Base-by-base conservation (phyloP, 2,329 filamentous ascomycete species). In the Plectosphaerella cucumerina region DNA sequence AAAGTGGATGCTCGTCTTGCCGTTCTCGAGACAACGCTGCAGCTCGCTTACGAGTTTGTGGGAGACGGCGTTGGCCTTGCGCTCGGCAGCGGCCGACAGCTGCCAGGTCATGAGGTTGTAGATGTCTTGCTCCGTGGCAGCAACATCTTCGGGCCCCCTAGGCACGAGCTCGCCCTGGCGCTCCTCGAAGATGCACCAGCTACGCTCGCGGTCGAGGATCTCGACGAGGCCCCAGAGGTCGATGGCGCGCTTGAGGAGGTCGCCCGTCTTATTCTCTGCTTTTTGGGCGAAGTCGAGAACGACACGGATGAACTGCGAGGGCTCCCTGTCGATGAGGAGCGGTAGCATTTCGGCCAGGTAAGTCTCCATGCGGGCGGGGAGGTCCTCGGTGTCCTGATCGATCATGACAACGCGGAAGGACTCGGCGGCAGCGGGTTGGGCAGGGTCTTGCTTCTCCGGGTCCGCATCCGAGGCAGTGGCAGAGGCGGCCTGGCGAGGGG, bases 211-310 rank as follows among this genome's bases (percentile, higher is more conserved):
- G 61, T 86, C 82, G 52, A 86, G 80, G 44, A 84, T 81, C 61
- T 86, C 82, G 5, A 86, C 81, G 5, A 84, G 71, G 0, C 80
- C 79, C 83, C 83, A 86, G 2, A 86, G 71, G 61, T 86, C 82
- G 5, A 86, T 70, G 2, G 81, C 79, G 52, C 80, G 76, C 49
- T 73, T 73, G 6, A 86, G 68, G 12, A 84, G 67, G 50, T 78
- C 74, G 54, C 84, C 80, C n/a, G 72, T 68, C 34, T 73, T 70
- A 6, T 74, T 75, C 44, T 73, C 64, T 5, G 69, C 60, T 47
- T 75, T 66, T 35, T 70, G 68, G 1, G 78, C 77, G n/a, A 75
- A 76, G 45, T 79, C 74, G 31, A 86, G 70, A 2, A 82, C 84
- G 18, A 78, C 72, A 11, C 76, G 75, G 65, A 84, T 81, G 53